Base-by-base conservation (phyloP, 2,329 filamentous ascomycete genomes). In the Pyricularia pennisetigena region DNA sequence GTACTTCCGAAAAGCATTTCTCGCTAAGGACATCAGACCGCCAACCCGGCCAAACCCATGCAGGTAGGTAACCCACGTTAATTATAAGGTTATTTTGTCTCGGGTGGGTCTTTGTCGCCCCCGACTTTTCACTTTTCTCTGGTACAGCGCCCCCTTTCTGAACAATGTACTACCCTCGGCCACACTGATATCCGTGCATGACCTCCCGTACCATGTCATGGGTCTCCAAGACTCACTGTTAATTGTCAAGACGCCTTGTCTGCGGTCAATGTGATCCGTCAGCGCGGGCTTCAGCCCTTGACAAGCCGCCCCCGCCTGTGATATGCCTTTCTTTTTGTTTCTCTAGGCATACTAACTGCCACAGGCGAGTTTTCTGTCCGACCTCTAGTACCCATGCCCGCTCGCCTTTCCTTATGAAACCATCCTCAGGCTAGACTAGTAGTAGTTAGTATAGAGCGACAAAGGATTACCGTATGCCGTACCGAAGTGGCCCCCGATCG, bases 101-200 rank as follows among this genome's bases (percentile, higher is more conserved):
- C 41, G 49, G n/a, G 66, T 63, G n/a, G 57, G 61, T 29, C 57
- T 23, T 62, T 63, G 57, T 12, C 28, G 23, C 29, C 41, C 66
- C 54, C 62, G n/a, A 61, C 24, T 20, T 14, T 7, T 10, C 61
- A 26, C 65, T 65, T 65, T 66, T 62, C 68, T 71, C 67, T 69
- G 66, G 66, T 65, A 35, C 65, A 20, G 28, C 41, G 24, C n/a
- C 23, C 32, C 66, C 29, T 59, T 62, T 28, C 54, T 57, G 63
- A 64, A 30, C 66, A 66, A 30, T 64, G 32, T 26, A 63, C 14
- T 8, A 14, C 59, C 67, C 62, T 71, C 74, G 72, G 74, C 70
- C 72, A 69, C 63, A 69, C 26, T 54, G 63, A 29, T 65, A 74
- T 74, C 75, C 73, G 74, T 71, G 71, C 71, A 72, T 73, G 72